Evolutionary conservation across 352 stramenopile genomes (phyloP).

Genomic region (Stephanocyclus meneghinianus): DNA sequence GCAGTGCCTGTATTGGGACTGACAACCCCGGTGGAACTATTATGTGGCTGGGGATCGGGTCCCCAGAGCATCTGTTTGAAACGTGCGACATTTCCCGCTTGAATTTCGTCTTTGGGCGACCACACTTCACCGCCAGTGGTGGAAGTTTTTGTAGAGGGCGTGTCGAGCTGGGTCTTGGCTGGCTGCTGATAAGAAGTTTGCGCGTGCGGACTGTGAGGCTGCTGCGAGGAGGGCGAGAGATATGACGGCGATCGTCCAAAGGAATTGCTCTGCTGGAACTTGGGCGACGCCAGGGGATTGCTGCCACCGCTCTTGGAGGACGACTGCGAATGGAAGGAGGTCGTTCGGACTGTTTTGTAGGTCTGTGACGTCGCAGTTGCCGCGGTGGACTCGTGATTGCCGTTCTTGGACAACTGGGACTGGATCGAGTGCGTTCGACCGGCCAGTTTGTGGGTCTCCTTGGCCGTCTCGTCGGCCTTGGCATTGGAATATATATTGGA

Average conservation of each 20-base stretch:
- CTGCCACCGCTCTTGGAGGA: neutral
- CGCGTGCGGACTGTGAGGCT: constrained; percentile 7
- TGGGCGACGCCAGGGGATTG: neutral
- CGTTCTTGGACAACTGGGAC: too few species aligned
- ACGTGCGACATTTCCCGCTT: constrained; percentile 37
- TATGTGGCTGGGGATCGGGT: neutral
- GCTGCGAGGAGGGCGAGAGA: neutral
- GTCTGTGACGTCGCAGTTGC: neutral
- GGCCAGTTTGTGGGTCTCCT: too few species aligned
- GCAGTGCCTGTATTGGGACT: neutral
- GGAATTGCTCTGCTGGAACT: neutral
- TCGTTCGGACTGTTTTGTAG: neutral
- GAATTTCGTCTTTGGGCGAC: constrained; percentile 42
- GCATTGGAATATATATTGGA: neutral
- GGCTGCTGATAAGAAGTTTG: constrained; percentile 1
- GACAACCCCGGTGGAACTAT: neutral
- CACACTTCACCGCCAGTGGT: constrained; percentile 25
- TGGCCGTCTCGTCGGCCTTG: too few species aligned
- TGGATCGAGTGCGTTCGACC: too few species aligned
- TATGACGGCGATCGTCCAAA: neutral
- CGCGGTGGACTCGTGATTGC: neutral
- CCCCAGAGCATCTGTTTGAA: constrained; percentile 49
- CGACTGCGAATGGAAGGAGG: constrained; percentile 3
- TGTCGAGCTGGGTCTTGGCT: neutral
- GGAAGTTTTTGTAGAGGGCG: neutral